Base-by-base conservation (phyloP, 139 green algal genomes). In the Mychonastes homosphaera region DNA sequence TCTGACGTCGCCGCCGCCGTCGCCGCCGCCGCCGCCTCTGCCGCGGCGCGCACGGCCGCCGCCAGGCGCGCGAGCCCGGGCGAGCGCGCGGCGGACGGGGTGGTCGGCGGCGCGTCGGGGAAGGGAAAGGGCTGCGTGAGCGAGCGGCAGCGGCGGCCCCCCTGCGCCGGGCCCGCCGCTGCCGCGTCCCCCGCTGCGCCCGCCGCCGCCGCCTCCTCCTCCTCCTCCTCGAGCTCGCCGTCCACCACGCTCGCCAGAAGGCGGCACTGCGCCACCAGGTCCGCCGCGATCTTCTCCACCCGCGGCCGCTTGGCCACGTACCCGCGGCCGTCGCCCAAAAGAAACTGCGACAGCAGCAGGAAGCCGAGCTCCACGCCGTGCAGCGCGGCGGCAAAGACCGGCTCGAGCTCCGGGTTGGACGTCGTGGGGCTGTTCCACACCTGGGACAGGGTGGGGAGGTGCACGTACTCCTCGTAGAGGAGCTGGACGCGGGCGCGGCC, bases 281-380 rank as follows among this genome's bases (percentile, higher is more conserved):
- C 69, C 1, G 57, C 56, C 0, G 67, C 67, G 29, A 80, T 58
- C n/a, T 52, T 35, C 62, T 80, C 73, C 24, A 74, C 59, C 9
- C 73, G 67, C 2, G 68, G 73, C 2, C 69, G 48, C 70, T 77
- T 76, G 40, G 61, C 52, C 47, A 80, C 67, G 48, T 80, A 80
- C 52, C 58, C 65, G 64, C 19, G 24, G 43, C 44, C 19, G 47
- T 26, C 24, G 12, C 3, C 3, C 15, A 18, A 34, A 3, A 80
- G 28, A 46, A 80, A 80, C 49, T 77, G 36, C 9, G 73, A 60
- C 43, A 80, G 53, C 52, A 80, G 58, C 15, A 80, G 48, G 49
- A 76, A 69, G 21, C 54, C 62, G 4, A 80, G 63, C 64, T 80
- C 73, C 21, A 80, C 77, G 49, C 73, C 73, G 46, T 80, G 73